Percentiles rank a stretch among this genome's conserved stretches.
These are phyloP conservation scores for Nannizziopsis arthrosporioides DNA, from an alignment of 2,329 filamentous ascomycete genomes.

Conservation along the genomic window DNA sequence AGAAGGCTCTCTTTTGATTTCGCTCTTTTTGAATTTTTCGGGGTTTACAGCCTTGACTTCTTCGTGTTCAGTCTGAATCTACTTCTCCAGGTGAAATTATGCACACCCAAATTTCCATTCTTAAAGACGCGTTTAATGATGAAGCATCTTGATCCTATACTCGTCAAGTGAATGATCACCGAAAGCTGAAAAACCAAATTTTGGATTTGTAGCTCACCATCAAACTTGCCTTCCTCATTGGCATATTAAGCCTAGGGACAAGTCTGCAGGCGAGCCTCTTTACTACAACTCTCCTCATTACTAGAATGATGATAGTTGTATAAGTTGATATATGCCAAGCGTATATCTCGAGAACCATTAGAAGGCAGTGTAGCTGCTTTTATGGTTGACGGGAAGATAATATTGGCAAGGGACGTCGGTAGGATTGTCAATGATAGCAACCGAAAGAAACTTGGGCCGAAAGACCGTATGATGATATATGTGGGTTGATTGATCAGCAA, in stretches of 20 bases:
- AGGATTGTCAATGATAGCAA: neutral
- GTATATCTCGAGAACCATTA: conserved; percentile 64
- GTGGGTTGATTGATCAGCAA: neutral
- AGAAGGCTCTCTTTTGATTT: neutral
- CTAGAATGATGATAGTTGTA: conserved; percentile 6
- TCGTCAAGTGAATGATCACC: too few relatives aligned
- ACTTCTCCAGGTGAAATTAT: too few relatives aligned
- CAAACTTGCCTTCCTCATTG: conserved; percentile 31
- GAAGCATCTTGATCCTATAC: too few relatives aligned
- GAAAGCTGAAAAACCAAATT: too few relatives aligned
- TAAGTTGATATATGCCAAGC: conserved; percentile 69
- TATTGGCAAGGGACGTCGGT: conserved; percentile 48
- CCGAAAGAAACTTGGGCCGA: neutral
- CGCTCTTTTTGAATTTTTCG: neutral
- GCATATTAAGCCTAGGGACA: conserved; percentile 16
- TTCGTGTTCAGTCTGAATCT: neutral
- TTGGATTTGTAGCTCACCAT: conserved; percentile 29
- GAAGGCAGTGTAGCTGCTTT: conserved; percentile 21
- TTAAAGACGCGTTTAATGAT: neutral
- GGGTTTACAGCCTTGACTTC: neutral
- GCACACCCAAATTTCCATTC: too few relatives aligned
- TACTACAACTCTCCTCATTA: conserved; percentile 8
- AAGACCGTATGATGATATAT: neutral
- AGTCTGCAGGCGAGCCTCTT: conserved; percentile 33
- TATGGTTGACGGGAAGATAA: conserved; percentile 77